Conservation (phyloP, 2,329 filamentous ascomycete species). For the Lasiodiplodia theobromae region DNA sequence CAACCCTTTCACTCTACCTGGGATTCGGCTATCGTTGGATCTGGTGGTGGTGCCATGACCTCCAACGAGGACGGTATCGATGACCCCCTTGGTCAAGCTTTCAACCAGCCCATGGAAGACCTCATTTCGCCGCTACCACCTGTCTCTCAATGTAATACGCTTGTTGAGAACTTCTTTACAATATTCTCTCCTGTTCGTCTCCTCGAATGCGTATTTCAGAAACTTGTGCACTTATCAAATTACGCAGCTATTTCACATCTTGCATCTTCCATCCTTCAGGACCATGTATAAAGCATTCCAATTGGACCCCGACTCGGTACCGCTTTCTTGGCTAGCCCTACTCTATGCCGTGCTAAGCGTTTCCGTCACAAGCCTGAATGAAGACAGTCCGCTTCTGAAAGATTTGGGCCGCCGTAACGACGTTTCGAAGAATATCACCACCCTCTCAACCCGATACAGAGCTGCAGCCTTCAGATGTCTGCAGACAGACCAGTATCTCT, state of each 20-base stretch:
- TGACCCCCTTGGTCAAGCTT: not conserved
- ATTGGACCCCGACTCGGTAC: not conserved
- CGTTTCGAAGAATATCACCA: not conserved
- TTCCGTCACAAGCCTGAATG: not conserved
- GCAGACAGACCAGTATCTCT: constrained; percentile 49
- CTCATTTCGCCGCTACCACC: not conserved
- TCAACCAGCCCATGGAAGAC: not conserved
- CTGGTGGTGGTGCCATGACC: not conserved
- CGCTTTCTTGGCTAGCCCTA: not conserved
- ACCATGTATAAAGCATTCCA: not conserved
- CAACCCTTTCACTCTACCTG: not conserved
- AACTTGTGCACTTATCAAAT: not conserved
- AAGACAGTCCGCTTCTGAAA: not conserved
- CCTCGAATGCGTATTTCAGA: not conserved
- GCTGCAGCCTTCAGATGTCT: constrained; percentile 48
- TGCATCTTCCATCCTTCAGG: not conserved
- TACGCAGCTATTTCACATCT: not conserved
- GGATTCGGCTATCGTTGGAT: not conserved
- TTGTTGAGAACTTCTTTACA: constrained; percentile 14
- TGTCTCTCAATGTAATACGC: not conserved
- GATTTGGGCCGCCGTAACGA: not conserved
- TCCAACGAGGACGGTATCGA: not conserved
- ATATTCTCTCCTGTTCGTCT: constrained; percentile 2
- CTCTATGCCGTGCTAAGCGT: not conserved
- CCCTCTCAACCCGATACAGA: constrained; percentile 40